Evolutionary conservation across 2,329 filamentous ascomycete species (phyloP).

Genomic region (Beauveria australis): DNA sequence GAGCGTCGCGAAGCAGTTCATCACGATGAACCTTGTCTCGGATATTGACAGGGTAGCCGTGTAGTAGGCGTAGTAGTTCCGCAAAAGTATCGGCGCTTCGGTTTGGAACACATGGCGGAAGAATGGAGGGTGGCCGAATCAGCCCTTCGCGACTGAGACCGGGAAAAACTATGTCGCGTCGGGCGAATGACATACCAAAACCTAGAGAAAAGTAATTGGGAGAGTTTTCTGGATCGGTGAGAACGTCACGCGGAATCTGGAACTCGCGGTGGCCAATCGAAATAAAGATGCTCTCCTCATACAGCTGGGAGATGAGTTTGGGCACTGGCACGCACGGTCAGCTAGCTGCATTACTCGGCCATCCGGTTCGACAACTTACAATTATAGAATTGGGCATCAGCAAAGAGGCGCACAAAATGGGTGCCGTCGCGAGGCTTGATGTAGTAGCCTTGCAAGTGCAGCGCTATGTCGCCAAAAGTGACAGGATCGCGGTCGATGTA

Average conservation of each 20-base stretch:
- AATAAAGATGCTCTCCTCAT: conserved; percentile 86
- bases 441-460: conserved; percentile 90
- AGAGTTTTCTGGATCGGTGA: conserved; percentile 77
- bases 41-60: conserved; percentile 76
- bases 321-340: conserved; percentile 50
- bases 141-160: conserved; percentile 72
- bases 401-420: conserved; percentile 87
- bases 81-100: conserved; percentile 77
- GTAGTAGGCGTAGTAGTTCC: conserved; percentile 71
- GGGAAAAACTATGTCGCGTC: conserved; percentile 73
- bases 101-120: conserved; percentile 72
- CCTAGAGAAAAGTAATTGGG: conserved; percentile 94
- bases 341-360: not conserved
- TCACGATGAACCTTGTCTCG: conserved; percentile 67
- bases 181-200: conserved; percentile 80
- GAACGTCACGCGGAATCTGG: conserved; percentile 81
- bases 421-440: conserved; percentile 70
- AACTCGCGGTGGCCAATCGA: conserved; percentile 82
- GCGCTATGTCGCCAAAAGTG: conserved; percentile 81
- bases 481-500: conserved; percentile 91
- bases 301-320: conserved; percentile 80
- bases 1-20: conserved; percentile 73
- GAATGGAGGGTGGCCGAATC: conserved; percentile 77
- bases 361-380: conserved; percentile 38
- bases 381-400: conserved; percentile 91